Evolutionary conservation across 129 eudicot genomes (phyloP).

Genomic region (Gnaphalium uliginosum): DNA sequence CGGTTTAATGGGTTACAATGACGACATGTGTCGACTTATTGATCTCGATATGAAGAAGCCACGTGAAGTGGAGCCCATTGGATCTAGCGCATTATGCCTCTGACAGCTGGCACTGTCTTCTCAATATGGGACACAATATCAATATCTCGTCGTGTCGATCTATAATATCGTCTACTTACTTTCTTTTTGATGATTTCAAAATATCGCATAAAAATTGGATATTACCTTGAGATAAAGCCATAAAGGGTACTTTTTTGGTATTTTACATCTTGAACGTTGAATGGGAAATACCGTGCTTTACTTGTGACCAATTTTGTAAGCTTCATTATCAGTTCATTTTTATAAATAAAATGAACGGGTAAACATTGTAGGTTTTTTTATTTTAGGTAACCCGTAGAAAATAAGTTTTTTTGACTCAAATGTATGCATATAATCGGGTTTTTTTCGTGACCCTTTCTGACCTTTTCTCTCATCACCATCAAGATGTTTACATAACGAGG

Average conservation of each 20-base stretch:
- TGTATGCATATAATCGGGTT: too few relatives aligned
- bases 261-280: conserved; percentile 16
- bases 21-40: conserved; percentile 38
- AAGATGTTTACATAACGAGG: too few relatives aligned
- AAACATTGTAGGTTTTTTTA: background rate
- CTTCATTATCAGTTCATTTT: too few relatives aligned
- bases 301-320: conserved; percentile 25
- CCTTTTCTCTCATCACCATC: too few relatives aligned
- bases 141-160: conserved; percentile 17
- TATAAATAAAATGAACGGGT: too few relatives aligned
- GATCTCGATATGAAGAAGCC: conserved; percentile 38
- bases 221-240: conserved; percentile 18
- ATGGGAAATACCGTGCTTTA: conserved; percentile 10
- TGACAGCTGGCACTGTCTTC: conserved; percentile 49
- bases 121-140: conserved; percentile 37
- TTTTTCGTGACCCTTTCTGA: too few relatives aligned
- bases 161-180: conserved; percentile 9
- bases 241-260: background rate
- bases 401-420: background rate
- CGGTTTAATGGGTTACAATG: conserved; percentile 8
- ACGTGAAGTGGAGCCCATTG: conserved; percentile 57
- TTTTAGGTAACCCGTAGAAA: background rate
- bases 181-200: background rate
- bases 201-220: conserved; percentile 22
- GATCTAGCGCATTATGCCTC: conserved; percentile 41